Percentiles rank a stretch among this genome's conserved stretches.
Conservation (phyloP, 2,329 filamentous ascomycete species). For the Geoglossum cookeanum region DNA sequence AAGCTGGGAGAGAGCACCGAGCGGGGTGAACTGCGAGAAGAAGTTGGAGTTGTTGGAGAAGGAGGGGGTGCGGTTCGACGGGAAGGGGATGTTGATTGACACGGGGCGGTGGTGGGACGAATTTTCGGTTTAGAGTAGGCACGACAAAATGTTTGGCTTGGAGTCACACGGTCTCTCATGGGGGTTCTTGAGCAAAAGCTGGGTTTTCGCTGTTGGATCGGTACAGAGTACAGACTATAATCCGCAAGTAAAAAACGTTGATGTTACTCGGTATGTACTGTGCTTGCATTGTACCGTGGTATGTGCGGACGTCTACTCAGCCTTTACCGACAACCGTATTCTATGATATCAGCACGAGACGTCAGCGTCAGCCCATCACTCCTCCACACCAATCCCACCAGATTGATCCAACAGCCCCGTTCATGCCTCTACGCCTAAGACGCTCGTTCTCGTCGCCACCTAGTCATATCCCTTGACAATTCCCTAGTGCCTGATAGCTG, state of each 20-base stretch:
- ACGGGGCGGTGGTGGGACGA: slow-evolving; percentile 1
- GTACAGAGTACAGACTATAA: too few species aligned
- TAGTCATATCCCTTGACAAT: background rate
- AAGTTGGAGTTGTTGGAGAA: slow-evolving; percentile 49
- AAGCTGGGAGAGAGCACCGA: slow-evolving; percentile 27
- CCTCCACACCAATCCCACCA: background rate
- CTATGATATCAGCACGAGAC: background rate
- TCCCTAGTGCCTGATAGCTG: background rate
- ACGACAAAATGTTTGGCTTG: too few species aligned
- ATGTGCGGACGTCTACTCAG: too few species aligned
- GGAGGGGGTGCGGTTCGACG: slow-evolving; percentile 42
- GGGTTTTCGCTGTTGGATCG: too few species aligned
- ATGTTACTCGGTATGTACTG: too few species aligned
- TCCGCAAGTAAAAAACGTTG: too few species aligned
- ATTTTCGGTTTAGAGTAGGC: background rate
- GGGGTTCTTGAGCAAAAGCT: too few species aligned
- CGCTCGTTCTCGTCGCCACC: background rate
- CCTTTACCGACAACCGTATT: background rate
- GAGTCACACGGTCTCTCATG: too few species aligned
- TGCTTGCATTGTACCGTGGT: too few species aligned
- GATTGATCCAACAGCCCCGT: background rate
- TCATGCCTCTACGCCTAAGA: background rate
- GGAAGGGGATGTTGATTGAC: slow-evolving; percentile 26
- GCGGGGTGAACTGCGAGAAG: slow-evolving; percentile 26
- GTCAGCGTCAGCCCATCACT: background rate